Evolutionary conservation across 345 rosid genomes (phyloP), one percentile per base, ranked within the genome.

Genomic region (Eucalyptus albens): DNA sequence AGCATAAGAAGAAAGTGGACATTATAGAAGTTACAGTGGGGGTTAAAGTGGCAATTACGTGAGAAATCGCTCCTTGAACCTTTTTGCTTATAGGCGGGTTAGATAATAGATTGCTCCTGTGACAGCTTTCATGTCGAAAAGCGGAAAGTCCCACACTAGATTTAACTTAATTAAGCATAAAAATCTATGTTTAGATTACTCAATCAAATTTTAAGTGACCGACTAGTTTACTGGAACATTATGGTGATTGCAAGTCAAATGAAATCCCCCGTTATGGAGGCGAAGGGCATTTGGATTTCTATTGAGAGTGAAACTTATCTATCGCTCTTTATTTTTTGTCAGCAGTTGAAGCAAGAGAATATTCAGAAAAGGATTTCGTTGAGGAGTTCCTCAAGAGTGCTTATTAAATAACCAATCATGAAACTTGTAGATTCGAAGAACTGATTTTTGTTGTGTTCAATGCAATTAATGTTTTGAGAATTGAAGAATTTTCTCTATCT

Each of bases 11-110:
- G 2, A 67, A n/a, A 67, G 5, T 8, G 22, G 40, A 31, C 5
- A 1, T 67, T 67, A 67, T 0, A 31, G 22, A 67, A 67, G 77
- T n/a, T 31, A n/a, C 3, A 15, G 22, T 31, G 42, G 22, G 3
- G 40, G 80, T 4, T 16, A 31, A 31, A n/a, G 4, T 31, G 80
- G 42, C 80, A n/a, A 67, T 16, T 16, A 17, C 3, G 6, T 67
- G 40, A 67, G 11, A 4, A 67, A 19, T 67, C 4, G 7, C 40
- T 69, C 42, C 42, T 31, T 31, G 80, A 31, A 15, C 3, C 42
- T 69, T 12, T 0, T 16, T 0, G 22, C 42, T 31, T 2, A 8
- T 33, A 0, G 12, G 80, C 7, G 5, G 9, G 21, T 4, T 15
- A 5, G 42, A 3, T 16, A 16, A 16, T 8, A 31, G 42, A 69